A percentile compares a stretch with the other conserved stretches of the same genome.
These are phyloP conservation scores for Tricholoma sp. DNA, from an alignment of 768 basidiomycete genomes.

Conservation along the genomic window DNA sequence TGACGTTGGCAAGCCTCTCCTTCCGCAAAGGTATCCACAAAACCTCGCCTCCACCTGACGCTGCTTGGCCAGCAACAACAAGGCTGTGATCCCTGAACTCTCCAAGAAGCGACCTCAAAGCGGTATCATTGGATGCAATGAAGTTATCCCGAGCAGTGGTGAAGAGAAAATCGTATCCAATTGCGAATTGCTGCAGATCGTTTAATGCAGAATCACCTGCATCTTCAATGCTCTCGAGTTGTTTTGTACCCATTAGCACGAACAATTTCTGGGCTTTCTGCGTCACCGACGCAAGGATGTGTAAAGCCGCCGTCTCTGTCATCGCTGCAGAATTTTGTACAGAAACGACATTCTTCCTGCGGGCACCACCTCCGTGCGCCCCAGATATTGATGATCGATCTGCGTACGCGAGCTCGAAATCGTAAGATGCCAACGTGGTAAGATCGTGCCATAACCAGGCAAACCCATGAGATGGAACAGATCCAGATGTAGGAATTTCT, in stretches of 20 bases:
- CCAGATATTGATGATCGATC: slow-evolving; percentile 61
- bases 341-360: slow-evolving; percentile 26
- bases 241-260: slow-evolving; percentile 57
- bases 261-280: slow-evolving; percentile 85
- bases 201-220: slow-evolving; percentile 20
- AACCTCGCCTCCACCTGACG: slow-evolving; percentile 48
- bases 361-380: slow-evolving; percentile 38
- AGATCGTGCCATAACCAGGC: slow-evolving; percentile 88
- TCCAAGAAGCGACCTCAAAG: slow-evolving; percentile 72
- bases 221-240: slow-evolving; percentile 58
- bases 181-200: slow-evolving; percentile 50
- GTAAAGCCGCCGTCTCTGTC: slow-evolving; percentile 72
- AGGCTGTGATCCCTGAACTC: slow-evolving; percentile 92
- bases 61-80: slow-evolving; percentile 50
- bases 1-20: slow-evolving; percentile 56
- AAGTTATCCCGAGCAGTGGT: slow-evolving; percentile 75
- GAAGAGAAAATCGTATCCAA: slow-evolving; percentile 66
- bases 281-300: slow-evolving; percentile 84
- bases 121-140: slow-evolving; percentile 83
- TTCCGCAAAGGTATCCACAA: slow-evolving; percentile 87
- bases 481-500: slow-evolving; percentile 8
- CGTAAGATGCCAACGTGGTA: slow-evolving; percentile 80
- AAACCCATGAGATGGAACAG: slow-evolving; percentile 43
- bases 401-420: slow-evolving; percentile 65
- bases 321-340: slow-evolving; percentile 39